phyloP scores from a whole-genome alignment of 2,329 filamentous ascomycete species.

The Colletotrichum brevisporum region DNA sequence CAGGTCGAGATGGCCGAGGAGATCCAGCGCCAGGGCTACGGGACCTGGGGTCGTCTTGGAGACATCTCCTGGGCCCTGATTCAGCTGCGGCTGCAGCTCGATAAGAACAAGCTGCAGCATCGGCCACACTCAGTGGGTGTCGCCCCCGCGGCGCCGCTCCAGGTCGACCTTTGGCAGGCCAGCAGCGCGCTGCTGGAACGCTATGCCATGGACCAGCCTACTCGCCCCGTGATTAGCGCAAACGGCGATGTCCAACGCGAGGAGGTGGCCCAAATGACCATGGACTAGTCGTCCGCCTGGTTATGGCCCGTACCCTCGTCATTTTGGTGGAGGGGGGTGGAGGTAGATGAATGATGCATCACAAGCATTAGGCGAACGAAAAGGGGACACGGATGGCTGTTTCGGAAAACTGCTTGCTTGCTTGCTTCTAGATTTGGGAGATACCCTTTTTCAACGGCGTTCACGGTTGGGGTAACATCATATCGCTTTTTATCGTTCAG shows the following conservation, averaged over 20 bases:
- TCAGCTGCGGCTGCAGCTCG: conserved; percentile 35
- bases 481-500: conserved; percentile 26
- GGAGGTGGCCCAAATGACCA: conserved; percentile 54
- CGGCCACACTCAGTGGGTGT: conserved; percentile 25
- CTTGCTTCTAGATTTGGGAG: conserved; percentile 28
- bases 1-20: conserved; percentile 88
- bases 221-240: not conserved
- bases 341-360: not conserved
- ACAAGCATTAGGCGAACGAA: not conserved
- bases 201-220: conserved; percentile 5
- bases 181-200: conserved; percentile 37
- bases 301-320: not conserved
- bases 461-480: conserved; percentile 27
- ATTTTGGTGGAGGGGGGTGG: not conserved
- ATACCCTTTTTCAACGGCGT: conserved; percentile 32
- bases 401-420: not conserved
- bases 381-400: not conserved
- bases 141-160: not conserved
- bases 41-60: conserved; percentile 60
- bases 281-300: conserved; percentile 51
- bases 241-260: conserved; percentile 50
- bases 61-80: conserved; percentile 39
- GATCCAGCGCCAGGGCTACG: conserved; percentile 81
- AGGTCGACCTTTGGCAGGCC: conserved; percentile 39
- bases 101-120: conserved; percentile 36